Conservation (phyloP, 371 early-diverging fungal genomes). For the Mucor lusitanicus region DNA sequence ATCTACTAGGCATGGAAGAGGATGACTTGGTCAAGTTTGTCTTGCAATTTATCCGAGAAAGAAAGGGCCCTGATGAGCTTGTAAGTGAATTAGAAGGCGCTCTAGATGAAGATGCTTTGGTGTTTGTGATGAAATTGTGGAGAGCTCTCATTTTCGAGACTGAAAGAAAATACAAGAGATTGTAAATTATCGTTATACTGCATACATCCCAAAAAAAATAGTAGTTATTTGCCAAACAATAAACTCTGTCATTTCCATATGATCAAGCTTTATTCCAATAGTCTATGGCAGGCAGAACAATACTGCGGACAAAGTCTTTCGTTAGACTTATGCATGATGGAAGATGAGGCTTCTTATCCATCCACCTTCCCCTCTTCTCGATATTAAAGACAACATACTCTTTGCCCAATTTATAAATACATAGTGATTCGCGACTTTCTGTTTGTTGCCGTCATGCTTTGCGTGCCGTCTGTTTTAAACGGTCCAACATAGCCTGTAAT, state of each 20-base stretch:
- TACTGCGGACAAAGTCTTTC: no score
- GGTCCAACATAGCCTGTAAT: no score
- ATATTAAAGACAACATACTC: no score
- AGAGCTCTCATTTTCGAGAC: conserved; percentile 85
- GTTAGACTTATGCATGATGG: no score
- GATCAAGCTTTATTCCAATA: no score
- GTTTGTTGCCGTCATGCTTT: no score
- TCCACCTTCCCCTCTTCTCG: no score
- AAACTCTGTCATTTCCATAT: neutral
- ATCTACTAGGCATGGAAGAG: conserved; percentile 74
- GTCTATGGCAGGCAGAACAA: no score
- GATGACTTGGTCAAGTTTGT: conserved; percentile 73
- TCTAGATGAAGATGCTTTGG: conserved; percentile 79
- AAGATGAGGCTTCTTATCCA: no score
- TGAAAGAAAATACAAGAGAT: conserved; percentile 55
- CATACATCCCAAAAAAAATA: neutral
- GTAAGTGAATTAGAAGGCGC: conserved; percentile 73
- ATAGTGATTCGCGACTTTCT: no score
- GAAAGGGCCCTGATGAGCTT: conserved; percentile 56
- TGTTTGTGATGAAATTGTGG: conserved; percentile 85
- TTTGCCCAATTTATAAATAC: no score
- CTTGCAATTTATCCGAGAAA: conserved; percentile 59
- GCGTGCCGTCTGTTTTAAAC: no score
- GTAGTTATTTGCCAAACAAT: neutral
- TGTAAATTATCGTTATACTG: conserved; percentile 5